Conservation (phyloP, 2,329 filamentous ascomycete species). For the Westerdykella aurantiaca region DNA sequence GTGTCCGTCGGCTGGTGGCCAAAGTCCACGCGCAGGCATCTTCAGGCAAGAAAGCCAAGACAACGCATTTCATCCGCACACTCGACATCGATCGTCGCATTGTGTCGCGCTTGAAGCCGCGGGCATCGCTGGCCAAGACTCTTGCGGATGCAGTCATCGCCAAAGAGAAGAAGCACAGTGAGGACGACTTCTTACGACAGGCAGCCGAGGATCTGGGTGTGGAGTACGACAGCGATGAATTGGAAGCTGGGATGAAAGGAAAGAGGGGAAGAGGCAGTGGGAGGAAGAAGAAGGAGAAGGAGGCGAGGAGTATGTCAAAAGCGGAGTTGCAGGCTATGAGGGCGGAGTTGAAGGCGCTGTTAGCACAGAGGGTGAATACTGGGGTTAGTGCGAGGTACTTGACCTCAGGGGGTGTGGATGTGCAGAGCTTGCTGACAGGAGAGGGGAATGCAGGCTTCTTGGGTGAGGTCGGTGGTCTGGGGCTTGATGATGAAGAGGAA, state of each 20-base stretch:
- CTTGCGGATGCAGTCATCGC: slow-evolving; percentile 77
- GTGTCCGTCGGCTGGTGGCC: slow-evolving; percentile 73
- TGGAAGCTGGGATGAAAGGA: slow-evolving; percentile 56
- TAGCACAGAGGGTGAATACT: slow-evolving; percentile 71
- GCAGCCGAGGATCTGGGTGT: slow-evolving; percentile 91
- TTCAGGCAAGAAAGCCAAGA: slow-evolving; percentile 46
- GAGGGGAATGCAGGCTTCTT: slow-evolving; percentile 60
- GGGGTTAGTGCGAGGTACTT: slow-evolving; percentile 86
- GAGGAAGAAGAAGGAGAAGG: slow-evolving; percentile 67
- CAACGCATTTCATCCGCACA: slow-evolving; percentile 65
- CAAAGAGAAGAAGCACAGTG: slow-evolving; percentile 78
- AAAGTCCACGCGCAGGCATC: slow-evolving; percentile 68
- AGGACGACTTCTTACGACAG: slow-evolving; percentile 75
- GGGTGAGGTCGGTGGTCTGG: slow-evolving; percentile 49
- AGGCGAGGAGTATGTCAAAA: slow-evolving; percentile 63
- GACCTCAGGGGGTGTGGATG: slow-evolving; percentile 75
- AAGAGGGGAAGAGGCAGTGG: slow-evolving; percentile 61
- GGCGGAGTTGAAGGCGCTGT: slow-evolving; percentile 64
- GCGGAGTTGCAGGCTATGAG: slow-evolving; percentile 64
- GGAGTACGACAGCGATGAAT: slow-evolving; percentile 85
- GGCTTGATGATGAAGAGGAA: slow-evolving; percentile 25
- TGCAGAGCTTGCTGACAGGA: slow-evolving; percentile 62
- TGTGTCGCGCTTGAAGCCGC: slow-evolving; percentile 67
- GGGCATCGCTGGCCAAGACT: slow-evolving; percentile 75
- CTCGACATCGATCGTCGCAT: slow-evolving; percentile 79